phyloP scores from a whole-genome alignment of 2,329 filamentous ascomycete species.

The Amphichorda felina region DNA sequence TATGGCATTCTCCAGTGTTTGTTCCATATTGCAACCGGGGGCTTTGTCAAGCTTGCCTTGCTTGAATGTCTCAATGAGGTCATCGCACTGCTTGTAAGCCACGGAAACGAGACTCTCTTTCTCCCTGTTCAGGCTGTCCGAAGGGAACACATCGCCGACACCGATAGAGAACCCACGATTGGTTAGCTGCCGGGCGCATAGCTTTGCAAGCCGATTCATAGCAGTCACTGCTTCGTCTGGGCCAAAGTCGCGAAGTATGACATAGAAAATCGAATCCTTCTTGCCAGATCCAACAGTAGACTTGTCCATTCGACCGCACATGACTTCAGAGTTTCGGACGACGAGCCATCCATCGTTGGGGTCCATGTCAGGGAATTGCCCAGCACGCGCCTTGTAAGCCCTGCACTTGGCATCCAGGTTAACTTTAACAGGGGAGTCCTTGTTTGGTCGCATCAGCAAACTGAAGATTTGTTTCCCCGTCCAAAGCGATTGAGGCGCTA shows the following conservation, averaged over 20 bases:
- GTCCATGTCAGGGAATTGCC: constrained; percentile 57
- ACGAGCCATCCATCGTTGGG: constrained; percentile 85
- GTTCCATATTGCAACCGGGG: constrained; percentile 80
- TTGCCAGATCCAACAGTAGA: constrained; percentile 93
- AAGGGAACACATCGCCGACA: constrained; percentile 87
- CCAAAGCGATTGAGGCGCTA: constrained; percentile 82
- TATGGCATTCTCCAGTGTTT: constrained; percentile 82
- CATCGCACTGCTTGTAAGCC: constrained; percentile 72
- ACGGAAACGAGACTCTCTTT: constrained; percentile 67
- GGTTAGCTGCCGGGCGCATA: constrained; percentile 79
- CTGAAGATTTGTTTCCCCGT: constrained; percentile 97
- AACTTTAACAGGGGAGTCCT: constrained; percentile 66
- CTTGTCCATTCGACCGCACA: constrained; percentile 98
- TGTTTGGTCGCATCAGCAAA: constrained; percentile 81
- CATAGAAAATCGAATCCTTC: constrained; percentile 95
- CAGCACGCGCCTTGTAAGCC: constrained; percentile 56
- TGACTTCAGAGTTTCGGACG: constrained; percentile 90
- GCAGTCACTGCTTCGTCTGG: constrained; percentile 77
- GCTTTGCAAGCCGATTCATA: constrained; percentile 88
- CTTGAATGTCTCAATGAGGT: constrained; percentile 73
- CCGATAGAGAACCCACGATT: constrained; percentile 95
- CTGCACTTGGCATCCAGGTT: constrained; percentile 91
- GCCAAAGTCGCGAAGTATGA: constrained; percentile 90
- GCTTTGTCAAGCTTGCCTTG: constrained; percentile 73
- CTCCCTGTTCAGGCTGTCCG: constrained; percentile 52